A percentile compares a stretch with the other conserved stretches of the same genome.
Conservation (phyloP, 179 eudicot species). For the Vitellaria paradoxa region DNA sequence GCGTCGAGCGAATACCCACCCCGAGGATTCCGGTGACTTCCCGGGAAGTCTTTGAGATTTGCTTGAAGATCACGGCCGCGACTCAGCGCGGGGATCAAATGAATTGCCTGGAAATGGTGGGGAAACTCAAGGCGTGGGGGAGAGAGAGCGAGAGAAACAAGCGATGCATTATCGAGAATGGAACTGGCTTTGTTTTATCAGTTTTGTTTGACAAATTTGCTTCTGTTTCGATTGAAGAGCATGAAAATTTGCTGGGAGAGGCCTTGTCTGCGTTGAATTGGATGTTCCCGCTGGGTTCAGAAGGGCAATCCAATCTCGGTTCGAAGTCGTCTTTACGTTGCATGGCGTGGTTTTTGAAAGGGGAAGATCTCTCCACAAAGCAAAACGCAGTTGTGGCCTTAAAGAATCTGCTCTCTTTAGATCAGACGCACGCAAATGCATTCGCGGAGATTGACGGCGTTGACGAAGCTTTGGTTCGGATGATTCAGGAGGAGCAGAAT, state of each 20-base stretch:
- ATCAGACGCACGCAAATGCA: constrained; percentile 9
- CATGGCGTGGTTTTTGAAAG: constrained; percentile 46
- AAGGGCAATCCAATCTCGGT: constrained; percentile 30
- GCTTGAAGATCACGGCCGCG: constrained; percentile 26
- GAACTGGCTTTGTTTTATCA: constrained; percentile 33
- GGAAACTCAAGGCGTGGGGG: constrained; percentile 31
- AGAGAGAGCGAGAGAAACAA: constrained; percentile 76
- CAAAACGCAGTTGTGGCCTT: constrained; percentile 41
- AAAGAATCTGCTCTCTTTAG: constrained; percentile 36
- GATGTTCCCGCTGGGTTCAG: constrained; percentile 35
- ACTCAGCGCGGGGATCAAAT: constrained; percentile 21
- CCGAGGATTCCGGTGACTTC: constrained; percentile 57
- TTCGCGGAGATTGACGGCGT: constrained; percentile 42
- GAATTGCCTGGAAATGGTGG: constrained; percentile 37
- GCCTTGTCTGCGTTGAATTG: constrained; percentile 36
- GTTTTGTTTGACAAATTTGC: constrained; percentile 44
- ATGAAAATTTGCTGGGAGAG: constrained; percentile 37
- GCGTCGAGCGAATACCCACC: constrained; percentile 64
- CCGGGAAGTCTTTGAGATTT: constrained; percentile 38
- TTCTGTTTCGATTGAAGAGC: constrained; percentile 25
- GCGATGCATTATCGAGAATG: constrained; percentile 40
- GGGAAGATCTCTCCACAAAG: constrained; percentile 39
- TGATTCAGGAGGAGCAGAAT: constrained; percentile 42
- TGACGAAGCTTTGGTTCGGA: constrained; percentile 37
- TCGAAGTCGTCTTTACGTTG: constrained; percentile 40